Conservation (phyloP, 805 yeast species). For the Vanderwaltozyma polyspora region DNA sequence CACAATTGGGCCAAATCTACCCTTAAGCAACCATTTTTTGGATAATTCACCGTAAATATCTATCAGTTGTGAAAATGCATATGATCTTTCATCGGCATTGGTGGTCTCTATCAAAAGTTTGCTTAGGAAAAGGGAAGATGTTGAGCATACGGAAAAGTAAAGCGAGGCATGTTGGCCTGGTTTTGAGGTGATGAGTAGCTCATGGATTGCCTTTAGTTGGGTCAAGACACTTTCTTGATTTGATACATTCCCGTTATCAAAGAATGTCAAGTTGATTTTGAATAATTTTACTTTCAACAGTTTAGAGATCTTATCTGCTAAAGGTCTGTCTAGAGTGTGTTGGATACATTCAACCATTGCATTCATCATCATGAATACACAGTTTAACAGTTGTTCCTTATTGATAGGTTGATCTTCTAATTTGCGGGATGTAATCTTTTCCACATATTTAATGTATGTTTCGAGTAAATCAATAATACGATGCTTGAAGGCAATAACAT, state of each 20-base stretch:
- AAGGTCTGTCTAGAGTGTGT: slow-evolving; percentile 53
- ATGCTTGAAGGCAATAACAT: slow-evolving; percentile 66
- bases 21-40: slow-evolving; percentile 44
- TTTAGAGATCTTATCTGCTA: slow-evolving; percentile 70
- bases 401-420: not conserved
- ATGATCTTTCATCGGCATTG: slow-evolving; percentile 23
- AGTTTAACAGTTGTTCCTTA: slow-evolving; percentile 18
- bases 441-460: slow-evolving; percentile 40
- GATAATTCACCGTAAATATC: slow-evolving; percentile 46
- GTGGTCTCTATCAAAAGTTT: slow-evolving; percentile 37
- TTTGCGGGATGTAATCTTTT: slow-evolving; percentile 10
- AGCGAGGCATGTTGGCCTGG: slow-evolving; percentile 29
- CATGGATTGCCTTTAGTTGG: slow-evolving; percentile 33
- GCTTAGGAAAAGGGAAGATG: slow-evolving; percentile 38
- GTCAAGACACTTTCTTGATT: slow-evolving; percentile 18
- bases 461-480: slow-evolving; percentile 72
- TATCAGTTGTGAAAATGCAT: slow-evolving; percentile 34
- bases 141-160: slow-evolving; percentile 51
- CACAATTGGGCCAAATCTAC: slow-evolving; percentile 26
- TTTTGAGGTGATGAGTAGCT: slow-evolving; percentile 26
- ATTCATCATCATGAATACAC: slow-evolving; percentile 33
- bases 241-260: slow-evolving; percentile 9
- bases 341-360: slow-evolving; percentile 54
- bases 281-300: slow-evolving; percentile 50
- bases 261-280: slow-evolving; percentile 31